Base-by-base conservation (phyloP, 148 eudicot genomes). In the Rhododendron henanense region DNA sequence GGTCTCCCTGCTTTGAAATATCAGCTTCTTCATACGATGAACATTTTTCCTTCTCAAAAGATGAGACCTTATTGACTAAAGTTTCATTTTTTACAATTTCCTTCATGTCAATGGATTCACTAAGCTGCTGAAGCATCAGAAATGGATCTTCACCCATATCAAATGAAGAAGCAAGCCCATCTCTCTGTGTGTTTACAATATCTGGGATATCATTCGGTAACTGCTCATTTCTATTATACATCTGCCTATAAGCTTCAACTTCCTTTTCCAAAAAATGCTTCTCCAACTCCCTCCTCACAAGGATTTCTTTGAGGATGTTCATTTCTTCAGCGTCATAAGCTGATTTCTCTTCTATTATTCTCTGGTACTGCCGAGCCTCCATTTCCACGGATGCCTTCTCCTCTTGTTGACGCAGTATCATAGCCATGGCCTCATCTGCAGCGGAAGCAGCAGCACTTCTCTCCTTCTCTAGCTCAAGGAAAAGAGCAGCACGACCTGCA, bases 371-470 rank as follows among this genome's bases (percentile, higher is more conserved):
- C 13, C 95, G 94, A 82, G 98, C 96, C 88, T 95, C 98, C 92
- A 97, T 94, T 90, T 93, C 98, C 59, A 95, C 85, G 44, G 98
- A 91, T 84, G 96, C 98, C 88, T 97, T 97, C 91, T 97, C 99
- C 84, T 95, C 96, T 86, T 95, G 98, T 23, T 95, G 87, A 25
- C 96, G 96, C 51, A 91, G 87, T 85, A 97, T 97, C 98, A 97
- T 97, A 83, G 99, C 92, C 98, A 97, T 97, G 53, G 99, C 98
- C 89, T 97, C 99, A 88, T 97, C 98, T 8, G 99, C 96, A 86
- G 98, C 98, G 81, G 91, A 90, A 55, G 98, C 98, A 85, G 99
- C 96, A 81, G 99, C 96, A 89, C 81, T 92, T 87, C 98, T 93
- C 89, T 97, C 99, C 90, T 97, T 92, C 88, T 95, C 99, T 76